Evolutionary conservation across 352 stramenopile genomes (phyloP), one percentile per base, ranked within the genome.

Genomic region (Phytopythium sindhum): DNA sequence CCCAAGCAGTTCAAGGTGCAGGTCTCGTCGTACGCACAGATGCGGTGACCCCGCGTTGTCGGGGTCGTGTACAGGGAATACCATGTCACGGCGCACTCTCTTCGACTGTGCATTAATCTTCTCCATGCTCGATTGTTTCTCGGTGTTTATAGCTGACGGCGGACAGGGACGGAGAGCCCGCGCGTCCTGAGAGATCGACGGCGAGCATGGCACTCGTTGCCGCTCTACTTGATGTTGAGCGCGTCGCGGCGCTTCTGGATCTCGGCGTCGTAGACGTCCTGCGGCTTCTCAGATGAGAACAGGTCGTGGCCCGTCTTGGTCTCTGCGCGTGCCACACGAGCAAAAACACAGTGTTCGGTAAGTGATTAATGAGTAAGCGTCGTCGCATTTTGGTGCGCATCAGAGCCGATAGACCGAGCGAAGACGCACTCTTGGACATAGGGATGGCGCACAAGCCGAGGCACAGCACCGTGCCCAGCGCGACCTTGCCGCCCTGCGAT

Each of bases 261-360:
- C 66, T 95, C 84, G 57, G 77, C 73, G 50, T 95, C 81, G 67
- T 88, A 80, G 29, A 95, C 80, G 9, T 83, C 84, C 66, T 92
- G 84, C 41, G 86, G 86, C 72, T 87, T 85, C 65, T 95, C 86
- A 44, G 84, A 91, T 44, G 86, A 95, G 64, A 93, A 93, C 44
- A 92, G 77, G 58, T 93, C 86, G 81, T 93, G 84, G 47, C 84
- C 84, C 35, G 84, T 73, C 67, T 91, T 90, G 64, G 81, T 89
- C 64, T 91, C 83, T 92, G 58, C 39, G 24, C 15, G 24, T 2
- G 23, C 8, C 23, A 21, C 3, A 23, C 26, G 47, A 53, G n/a
- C 48, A 39, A n/a, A n/a, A n/a, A n/a, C 5, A 17, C 39, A 62
- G 62, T 37, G 61, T 31, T 39, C 19, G 17, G 33, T 39, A 10